Conservation (phyloP, 2,329 filamentous ascomycete species). For the Dryadomyces quercus-mongolicae region DNA sequence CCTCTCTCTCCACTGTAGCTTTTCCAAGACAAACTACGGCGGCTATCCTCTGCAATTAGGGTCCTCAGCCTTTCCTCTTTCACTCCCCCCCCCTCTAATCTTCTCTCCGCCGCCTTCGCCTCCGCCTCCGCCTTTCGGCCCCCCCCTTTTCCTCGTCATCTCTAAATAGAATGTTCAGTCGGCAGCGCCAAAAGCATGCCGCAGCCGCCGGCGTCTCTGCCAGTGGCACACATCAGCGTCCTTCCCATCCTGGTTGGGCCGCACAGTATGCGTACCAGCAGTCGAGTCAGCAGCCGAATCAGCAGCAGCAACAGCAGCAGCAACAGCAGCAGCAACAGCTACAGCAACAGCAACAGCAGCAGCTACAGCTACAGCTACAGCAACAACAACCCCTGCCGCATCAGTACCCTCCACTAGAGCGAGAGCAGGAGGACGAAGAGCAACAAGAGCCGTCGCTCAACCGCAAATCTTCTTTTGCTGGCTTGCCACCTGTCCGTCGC, state of each 20-base stretch:
- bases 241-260: background rate
- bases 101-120: no score
- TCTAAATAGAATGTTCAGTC: background rate
- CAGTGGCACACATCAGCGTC: background rate
- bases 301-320: background rate
- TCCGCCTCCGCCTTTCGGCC: background rate
- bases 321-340: background rate
- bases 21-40: no score
- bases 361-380: background rate
- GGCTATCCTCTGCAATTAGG: background rate
- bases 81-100: no score
- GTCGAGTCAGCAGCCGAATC: background rate
- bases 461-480: constrained; percentile 35
- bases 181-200: background rate
- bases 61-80: no score
- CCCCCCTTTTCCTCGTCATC: background rate
- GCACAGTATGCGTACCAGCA: background rate
- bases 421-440: background rate
- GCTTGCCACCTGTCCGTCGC: constrained; percentile 45
- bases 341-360: background rate
- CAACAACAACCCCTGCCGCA: background rate
- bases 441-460: background rate
- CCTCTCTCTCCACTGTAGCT: background rate
- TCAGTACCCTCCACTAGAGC: background rate
- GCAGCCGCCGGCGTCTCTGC: background rate